Evolutionary conservation across 2,329 filamentous ascomycete species (phyloP), one percentile per base, ranked within the genome.

Genomic region (Chrysoporthe cubensis): DNA sequence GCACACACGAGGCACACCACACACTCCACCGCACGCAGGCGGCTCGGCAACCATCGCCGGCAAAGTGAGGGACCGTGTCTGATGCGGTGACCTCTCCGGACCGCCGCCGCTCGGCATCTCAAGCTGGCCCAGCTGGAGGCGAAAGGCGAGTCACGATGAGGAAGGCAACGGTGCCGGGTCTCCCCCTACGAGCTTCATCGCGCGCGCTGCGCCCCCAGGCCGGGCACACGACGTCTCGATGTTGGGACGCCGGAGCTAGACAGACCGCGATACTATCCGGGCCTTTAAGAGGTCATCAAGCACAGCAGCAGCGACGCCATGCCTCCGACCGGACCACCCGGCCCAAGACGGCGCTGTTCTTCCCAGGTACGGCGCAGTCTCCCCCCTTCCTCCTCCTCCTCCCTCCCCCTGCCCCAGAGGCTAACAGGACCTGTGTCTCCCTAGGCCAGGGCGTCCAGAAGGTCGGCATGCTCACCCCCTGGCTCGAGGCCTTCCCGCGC

Each of bases 391-490:
- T 59, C 43, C 14, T 13, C 37, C 21, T 32, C 2, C 21, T 18
- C 37, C 16, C 40, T 1, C 3, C 9, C 18, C 9, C 14, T 50
- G 26, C 18, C 46, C 6, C 48, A 48, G 32, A 1, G 13, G 6
- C 42, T 26, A 40, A 16, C 21, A 26, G 42, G 9, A 5, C 40
- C 37, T 43, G 7, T 42, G 11, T 43, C 40, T 21, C 52, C 14
- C 6, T 75, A 94, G 93, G 93, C 74, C 93, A 97, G 80, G 93
- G 93, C 73, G 93, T 96, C 21, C 93, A 97, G 78, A 90, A 92
- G 76, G 91, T 96, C 63, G 93, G 92, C 79, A 97, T 97, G 93
- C 84, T 92, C 67, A 88, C 85, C 44, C 90, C 93, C 57, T 97
- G 95, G 94, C 84, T 96, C 72, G 88, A 94, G 74, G 90, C 91